Percentiles rank a stretch among this genome's conserved stretches.
These are phyloP conservation scores for Ganoderma meredithae DNA, from an alignment of 1,284 basidiomycete species.

Conservation along the genomic window DNA sequence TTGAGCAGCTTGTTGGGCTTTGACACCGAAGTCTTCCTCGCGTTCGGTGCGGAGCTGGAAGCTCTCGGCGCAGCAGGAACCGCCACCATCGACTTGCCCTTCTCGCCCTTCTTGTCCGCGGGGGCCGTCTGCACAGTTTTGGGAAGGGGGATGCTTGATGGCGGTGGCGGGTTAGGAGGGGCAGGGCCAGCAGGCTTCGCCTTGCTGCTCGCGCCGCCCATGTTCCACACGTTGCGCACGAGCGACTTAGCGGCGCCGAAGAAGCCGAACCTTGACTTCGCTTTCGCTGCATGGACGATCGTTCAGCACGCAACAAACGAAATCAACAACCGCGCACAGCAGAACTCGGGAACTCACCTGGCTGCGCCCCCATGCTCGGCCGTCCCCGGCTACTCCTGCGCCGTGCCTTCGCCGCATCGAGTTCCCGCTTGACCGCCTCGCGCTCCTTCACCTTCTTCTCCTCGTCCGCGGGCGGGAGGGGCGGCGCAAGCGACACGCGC, in stretches of 20 bases:
- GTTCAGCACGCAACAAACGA: not conserved
- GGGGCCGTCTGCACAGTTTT: constrained; percentile 27
- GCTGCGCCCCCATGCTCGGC: constrained; percentile 36
- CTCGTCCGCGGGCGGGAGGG: constrained; percentile 42
- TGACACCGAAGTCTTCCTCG: constrained; percentile 28
- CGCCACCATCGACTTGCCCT: constrained; percentile 18
- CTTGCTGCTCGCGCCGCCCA: constrained; percentile 38
- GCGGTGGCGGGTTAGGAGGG: constrained; percentile 22
- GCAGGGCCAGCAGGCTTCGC: constrained; percentile 28
- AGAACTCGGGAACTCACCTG: constrained; percentile 35
- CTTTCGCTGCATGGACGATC: constrained; percentile 35
- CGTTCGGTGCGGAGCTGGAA: constrained; percentile 13
- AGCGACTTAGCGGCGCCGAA: constrained; percentile 49
- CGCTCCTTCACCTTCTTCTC: constrained; percentile 54
- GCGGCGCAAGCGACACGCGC: constrained; percentile 44
- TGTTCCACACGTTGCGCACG: constrained; percentile 49
- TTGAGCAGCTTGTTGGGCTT: constrained; percentile 31
- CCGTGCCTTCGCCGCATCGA: constrained; percentile 68
- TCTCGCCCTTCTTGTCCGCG: constrained; percentile 21
- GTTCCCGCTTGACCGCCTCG: constrained; percentile 64
- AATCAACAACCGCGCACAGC: not conserved
- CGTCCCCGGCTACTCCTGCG: constrained; percentile 68
- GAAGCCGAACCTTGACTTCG: constrained; percentile 47
- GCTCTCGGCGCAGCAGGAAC: constrained; percentile 15
- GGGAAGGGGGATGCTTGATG: constrained; percentile 37